Evolutionary conservation across 1,139 yeast species (phyloP).

Genomic region (Lodderomyces theae): DNA sequence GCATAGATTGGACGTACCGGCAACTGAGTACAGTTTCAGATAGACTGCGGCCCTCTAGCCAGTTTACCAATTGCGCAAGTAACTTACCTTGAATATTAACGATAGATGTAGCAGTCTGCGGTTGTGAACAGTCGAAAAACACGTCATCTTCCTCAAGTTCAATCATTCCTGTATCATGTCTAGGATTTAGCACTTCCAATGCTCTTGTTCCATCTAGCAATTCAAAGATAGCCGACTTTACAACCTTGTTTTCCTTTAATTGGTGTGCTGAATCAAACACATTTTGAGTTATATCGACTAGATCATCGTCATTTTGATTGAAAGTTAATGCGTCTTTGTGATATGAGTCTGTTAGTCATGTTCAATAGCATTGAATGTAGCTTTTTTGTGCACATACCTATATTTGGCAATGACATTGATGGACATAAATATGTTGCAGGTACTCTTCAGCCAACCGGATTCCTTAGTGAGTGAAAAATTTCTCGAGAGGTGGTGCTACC

Average conservation of each 20-base stretch:
- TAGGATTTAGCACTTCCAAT: conserved; percentile 59
- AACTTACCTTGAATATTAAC: conserved; percentile 47
- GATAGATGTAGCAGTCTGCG: conserved; percentile 35
- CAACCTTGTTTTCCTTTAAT: conserved; percentile 41
- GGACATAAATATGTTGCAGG: neutral
- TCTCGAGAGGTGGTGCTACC: neutral
- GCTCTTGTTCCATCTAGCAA: conserved; percentile 76
- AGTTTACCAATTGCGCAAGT: conserved; percentile 46
- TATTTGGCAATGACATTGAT: conserved; percentile 1
- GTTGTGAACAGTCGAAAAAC: conserved; percentile 33
- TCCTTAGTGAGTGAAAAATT: neutral
- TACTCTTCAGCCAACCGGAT: neutral
- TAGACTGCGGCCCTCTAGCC: conserved; percentile 63
- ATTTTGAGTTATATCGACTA: conserved; percentile 45
- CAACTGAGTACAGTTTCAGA: conserved; percentile 66
- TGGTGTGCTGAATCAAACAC: conserved; percentile 30
- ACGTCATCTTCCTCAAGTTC: conserved; percentile 38
- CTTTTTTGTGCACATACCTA: neutral
- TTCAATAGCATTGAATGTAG: neutral
- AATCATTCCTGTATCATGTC: conserved; percentile 62
- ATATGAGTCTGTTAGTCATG: neutral
- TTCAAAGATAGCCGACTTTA: conserved; percentile 53
- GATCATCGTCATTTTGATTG: conserved; percentile 15
- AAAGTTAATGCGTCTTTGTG: neutral
- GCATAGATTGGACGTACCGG: conserved; percentile 55